Evolutionary conservation across 225 moss, liverwort and hornwort genomes (phyloP).

Genomic region (Lunularia cruciata): DNA sequence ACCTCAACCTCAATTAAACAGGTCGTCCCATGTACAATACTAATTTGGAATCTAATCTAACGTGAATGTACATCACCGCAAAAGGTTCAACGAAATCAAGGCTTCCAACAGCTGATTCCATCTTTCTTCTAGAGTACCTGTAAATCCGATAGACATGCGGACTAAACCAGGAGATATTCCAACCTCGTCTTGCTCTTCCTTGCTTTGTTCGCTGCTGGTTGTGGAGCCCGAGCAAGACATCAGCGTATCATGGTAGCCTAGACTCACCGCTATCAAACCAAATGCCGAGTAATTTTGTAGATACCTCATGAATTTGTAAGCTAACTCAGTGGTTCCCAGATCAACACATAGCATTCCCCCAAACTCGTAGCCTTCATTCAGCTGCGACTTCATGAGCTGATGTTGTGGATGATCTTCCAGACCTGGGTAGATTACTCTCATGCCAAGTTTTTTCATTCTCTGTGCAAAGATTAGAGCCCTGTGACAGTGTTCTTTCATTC

Average conservation of each 20-base stretch:
- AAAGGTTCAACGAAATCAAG: slow-evolving; percentile 55
- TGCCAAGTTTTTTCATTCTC: slow-evolving; percentile 64
- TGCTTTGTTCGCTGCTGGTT: slow-evolving; percentile 59
- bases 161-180: slow-evolving; percentile 74
- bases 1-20: too few relatives aligned
- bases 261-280: slow-evolving; percentile 81
- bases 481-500: slow-evolving; percentile 83
- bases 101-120: slow-evolving; percentile 87
- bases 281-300: slow-evolving; percentile 78
- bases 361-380: slow-evolving; percentile 77
- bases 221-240: slow-evolving; percentile 74
- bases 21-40: too few relatives aligned
- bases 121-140: slow-evolving; percentile 72
- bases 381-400: slow-evolving; percentile 57
- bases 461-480: slow-evolving; percentile 64
- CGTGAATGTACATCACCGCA: too few relatives aligned
- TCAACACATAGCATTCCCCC: slow-evolving; percentile 92
- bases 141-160: slow-evolving; percentile 86
- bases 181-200: slow-evolving; percentile 45
- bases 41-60: too few relatives aligned
- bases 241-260: slow-evolving; percentile 86
- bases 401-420: slow-evolving; percentile 80
- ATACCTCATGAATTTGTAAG: slow-evolving; percentile 72
- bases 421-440: slow-evolving; percentile 82
- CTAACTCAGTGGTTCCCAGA: slow-evolving; percentile 68